These are phyloP conservation scores for Sclerotinia spermophila DNA, from an alignment of 2,329 filamentous ascomycete genomes.

Conservation along the genomic window DNA sequence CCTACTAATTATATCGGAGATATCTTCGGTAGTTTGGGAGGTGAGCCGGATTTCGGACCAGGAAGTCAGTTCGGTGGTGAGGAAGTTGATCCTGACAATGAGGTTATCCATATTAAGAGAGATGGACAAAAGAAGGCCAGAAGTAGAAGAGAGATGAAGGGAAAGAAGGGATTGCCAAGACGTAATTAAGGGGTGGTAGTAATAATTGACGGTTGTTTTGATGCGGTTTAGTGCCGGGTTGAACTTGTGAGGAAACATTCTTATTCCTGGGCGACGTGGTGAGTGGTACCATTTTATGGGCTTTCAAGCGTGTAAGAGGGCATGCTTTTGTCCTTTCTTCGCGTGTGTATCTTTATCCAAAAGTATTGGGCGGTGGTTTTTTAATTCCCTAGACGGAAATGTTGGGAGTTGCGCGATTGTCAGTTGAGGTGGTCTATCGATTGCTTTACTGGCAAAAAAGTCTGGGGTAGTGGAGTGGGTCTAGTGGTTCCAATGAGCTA, in stretches of 20 bases:
- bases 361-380: background rate
- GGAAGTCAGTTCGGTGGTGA: slow-evolving; percentile 17
- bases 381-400: background rate
- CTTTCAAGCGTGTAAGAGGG: background rate
- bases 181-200: background rate
- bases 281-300: background rate
- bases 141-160: slow-evolving; percentile 12
- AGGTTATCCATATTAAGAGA: slow-evolving; percentile 4
- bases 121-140: slow-evolving; percentile 3
- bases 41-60: slow-evolving; percentile 60
- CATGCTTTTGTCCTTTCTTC: background rate
- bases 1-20: slow-evolving; percentile 63
- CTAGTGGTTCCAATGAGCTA: background rate
- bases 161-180: slow-evolving; percentile 17
- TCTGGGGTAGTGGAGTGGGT: too few relatives aligned
- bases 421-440: background rate
- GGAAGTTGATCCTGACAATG: background rate
- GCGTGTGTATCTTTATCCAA: slow-evolving; percentile 1
- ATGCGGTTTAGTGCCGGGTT: background rate
- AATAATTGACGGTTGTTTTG: background rate
- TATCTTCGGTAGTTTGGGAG: slow-evolving; percentile 65
- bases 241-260: background rate
- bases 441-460: too few relatives aligned
- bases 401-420: background rate
- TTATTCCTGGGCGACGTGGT: background rate